These are phyloP conservation scores for Fulvia fulva DNA, from an alignment of 2,329 filamentous ascomycete species.

Conservation along the genomic window DNA sequence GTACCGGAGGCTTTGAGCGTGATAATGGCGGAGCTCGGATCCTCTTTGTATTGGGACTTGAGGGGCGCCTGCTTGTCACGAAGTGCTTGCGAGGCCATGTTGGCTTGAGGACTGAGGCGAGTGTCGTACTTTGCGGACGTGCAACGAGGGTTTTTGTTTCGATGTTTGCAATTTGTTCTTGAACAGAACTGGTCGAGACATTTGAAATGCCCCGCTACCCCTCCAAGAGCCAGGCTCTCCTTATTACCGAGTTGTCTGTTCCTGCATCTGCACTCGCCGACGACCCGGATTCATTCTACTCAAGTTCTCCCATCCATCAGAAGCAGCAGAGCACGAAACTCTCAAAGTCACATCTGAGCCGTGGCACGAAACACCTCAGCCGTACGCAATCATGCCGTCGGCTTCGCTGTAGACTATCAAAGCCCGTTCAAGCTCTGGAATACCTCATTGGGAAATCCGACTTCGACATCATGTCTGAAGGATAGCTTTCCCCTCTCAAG, in stretches of 20 bases:
- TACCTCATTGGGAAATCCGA: slow-evolving; percentile 3
- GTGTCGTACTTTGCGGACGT: not conserved
- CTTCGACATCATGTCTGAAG: not conserved
- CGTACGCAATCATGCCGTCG: not conserved
- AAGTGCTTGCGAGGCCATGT: slow-evolving; percentile 33
- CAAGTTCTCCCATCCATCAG: not conserved
- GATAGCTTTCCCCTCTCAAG: not conserved
- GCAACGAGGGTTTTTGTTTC: no score
- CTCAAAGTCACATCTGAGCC: not conserved
- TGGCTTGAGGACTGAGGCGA: not conserved
- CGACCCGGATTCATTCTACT: not conserved
- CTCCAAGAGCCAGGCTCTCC: slow-evolving; percentile 9
- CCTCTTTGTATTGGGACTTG: slow-evolving; percentile 43
- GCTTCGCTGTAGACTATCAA: not conserved
- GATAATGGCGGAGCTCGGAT: slow-evolving; percentile 44
- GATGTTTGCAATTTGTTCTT: no score
- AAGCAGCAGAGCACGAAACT: not conserved
- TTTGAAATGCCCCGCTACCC: slow-evolving; percentile 8
- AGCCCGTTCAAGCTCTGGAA: not conserved
- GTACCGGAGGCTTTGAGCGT: slow-evolving; percentile 44
- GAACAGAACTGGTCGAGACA: not conserved
- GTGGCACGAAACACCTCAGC: not conserved
- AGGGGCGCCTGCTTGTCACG: slow-evolving; percentile 48
- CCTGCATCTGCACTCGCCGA: slow-evolving; percentile 3
- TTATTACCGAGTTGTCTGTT: slow-evolving; percentile 10